These are phyloP conservation scores for Cytospora piceae DNA, from an alignment of 2,329 filamentous ascomycete species.

Conservation along the genomic window DNA sequence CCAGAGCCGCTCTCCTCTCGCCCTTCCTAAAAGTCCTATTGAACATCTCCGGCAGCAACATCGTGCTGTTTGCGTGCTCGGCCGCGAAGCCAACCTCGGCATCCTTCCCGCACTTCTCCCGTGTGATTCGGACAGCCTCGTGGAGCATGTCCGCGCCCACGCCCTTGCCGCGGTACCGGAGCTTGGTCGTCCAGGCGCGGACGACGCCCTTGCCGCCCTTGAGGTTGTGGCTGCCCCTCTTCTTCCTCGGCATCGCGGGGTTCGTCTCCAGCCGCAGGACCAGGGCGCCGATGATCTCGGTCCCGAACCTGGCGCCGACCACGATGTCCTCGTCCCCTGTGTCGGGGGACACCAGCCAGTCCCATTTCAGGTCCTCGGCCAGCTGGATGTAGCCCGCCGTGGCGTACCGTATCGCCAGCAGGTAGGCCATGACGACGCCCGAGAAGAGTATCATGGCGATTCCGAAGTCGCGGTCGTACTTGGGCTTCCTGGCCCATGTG, in stretches of 20 bases:
- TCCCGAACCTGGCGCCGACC: conserved; percentile 69
- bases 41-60: conserved; percentile 65
- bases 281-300: conserved; percentile 71
- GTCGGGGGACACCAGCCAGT: conserved; percentile 58
- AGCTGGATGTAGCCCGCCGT: conserved; percentile 65
- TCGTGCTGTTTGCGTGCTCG: conserved; percentile 75
- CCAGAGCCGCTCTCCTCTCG: conserved; percentile 61
- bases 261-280: conserved; percentile 66
- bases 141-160: conserved; percentile 74
- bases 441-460: conserved; percentile 61
- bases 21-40: conserved; percentile 62
- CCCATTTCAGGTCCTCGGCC: conserved; percentile 64
- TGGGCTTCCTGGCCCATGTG: conserved; percentile 43
- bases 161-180: conserved; percentile 70
- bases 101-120: conserved; percentile 69
- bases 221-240: conserved; percentile 44
- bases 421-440: conserved; percentile 64
- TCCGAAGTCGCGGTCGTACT: conserved; percentile 52
- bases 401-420: conserved; percentile 63
- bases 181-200: conserved; percentile 79
- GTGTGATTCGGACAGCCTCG: conserved; percentile 70
- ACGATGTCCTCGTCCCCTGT: conserved; percentile 57
- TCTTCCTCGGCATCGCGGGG: conserved; percentile 38
- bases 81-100: conserved; percentile 72
- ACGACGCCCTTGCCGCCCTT: conserved; percentile 71